These are phyloP conservation scores for Calonectria hawksworthii DNA, from an alignment of 2,329 filamentous ascomycete genomes.

Conservation along the genomic window DNA sequence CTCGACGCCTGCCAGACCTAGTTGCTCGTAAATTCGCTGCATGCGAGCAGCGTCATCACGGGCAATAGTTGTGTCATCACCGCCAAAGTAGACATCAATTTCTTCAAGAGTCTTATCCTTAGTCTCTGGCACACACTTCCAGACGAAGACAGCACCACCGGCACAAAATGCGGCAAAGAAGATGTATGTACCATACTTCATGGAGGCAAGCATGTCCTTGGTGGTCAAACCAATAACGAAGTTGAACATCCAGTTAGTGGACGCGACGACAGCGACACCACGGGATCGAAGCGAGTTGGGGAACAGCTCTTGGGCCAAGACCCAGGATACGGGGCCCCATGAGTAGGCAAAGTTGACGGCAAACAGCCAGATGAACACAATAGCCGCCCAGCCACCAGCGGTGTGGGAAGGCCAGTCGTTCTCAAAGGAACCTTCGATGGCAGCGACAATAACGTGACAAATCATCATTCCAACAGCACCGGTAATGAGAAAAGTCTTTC, in stretches of 20 bases:
- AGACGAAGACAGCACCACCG: neutral
- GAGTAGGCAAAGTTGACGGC: constrained; percentile 8
- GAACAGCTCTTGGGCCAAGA: neutral
- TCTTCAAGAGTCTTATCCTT: constrained; percentile 5
- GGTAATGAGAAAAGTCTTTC: neutral
- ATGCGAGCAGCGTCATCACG: constrained; percentile 1
- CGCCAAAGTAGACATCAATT: neutral
- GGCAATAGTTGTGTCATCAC: constrained; percentile 2
- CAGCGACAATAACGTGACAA: constrained; percentile 3
- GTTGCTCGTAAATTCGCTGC: constrained; percentile 2
- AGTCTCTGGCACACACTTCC: constrained; percentile 8
- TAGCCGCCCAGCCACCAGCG: neutral
- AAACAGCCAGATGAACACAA: constrained; percentile 7
- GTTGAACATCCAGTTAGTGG: constrained; percentile 11
- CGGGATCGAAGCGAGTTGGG: constrained; percentile 2
- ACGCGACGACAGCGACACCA: constrained; percentile 5
- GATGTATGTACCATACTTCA: constrained; percentile 9
- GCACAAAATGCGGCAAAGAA: neutral
- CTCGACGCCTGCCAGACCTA: neutral
- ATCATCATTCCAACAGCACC: constrained; percentile 6
- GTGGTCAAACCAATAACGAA: constrained; percentile 3
- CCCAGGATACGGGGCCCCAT: constrained; percentile 6
- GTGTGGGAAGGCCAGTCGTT: neutral
- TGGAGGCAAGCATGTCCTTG: neutral
- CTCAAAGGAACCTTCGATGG: neutral